phyloP scores from a whole-genome alignment of 305 asterid species.

The Nicotiana rustica region DNA sequence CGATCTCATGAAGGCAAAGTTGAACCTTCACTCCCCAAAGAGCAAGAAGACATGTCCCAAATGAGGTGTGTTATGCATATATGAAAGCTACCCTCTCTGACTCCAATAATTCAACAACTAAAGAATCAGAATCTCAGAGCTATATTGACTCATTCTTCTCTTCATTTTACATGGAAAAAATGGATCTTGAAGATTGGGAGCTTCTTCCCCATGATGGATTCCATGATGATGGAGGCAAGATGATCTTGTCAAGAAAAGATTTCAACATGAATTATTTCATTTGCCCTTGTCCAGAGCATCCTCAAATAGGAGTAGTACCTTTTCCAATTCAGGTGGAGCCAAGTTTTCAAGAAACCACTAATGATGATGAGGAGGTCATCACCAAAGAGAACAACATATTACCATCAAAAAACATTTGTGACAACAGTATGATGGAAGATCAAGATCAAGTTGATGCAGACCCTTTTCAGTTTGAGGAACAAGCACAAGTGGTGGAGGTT shows the following conservation, averaged over 20 bases:
- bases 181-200: slow-evolving; percentile 89
- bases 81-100: slow-evolving; percentile 44
- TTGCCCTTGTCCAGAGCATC: slow-evolving; percentile 46
- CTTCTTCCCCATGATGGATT: slow-evolving; percentile 66
- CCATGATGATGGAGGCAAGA: slow-evolving; percentile 58
- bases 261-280: slow-evolving; percentile 70
- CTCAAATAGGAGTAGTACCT: slow-evolving; percentile 34
- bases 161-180: not conserved
- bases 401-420: slow-evolving; percentile 20
- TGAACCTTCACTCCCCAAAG: slow-evolving; percentile 34
- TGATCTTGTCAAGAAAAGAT: slow-evolving; percentile 61
- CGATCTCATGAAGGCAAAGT: not conserved
- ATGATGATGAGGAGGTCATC: slow-evolving; percentile 32
- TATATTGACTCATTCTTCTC: not conserved
- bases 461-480: not conserved
- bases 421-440: slow-evolving; percentile 26
- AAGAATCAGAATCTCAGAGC: not conserved
- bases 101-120: slow-evolving; percentile 37
- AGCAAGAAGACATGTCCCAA: slow-evolving; percentile 33
- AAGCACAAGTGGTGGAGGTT: slow-evolving; percentile 31
- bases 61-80: slow-evolving; percentile 40
- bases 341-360: not conserved
- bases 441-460: slow-evolving; percentile 47
- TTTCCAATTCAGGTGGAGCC: slow-evolving; percentile 34
- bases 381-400: not conserved